These are phyloP conservation scores for Gigaspora rosea DNA, from an alignment of 192 early-diverging fungal genomes.

Conservation along the genomic window DNA sequence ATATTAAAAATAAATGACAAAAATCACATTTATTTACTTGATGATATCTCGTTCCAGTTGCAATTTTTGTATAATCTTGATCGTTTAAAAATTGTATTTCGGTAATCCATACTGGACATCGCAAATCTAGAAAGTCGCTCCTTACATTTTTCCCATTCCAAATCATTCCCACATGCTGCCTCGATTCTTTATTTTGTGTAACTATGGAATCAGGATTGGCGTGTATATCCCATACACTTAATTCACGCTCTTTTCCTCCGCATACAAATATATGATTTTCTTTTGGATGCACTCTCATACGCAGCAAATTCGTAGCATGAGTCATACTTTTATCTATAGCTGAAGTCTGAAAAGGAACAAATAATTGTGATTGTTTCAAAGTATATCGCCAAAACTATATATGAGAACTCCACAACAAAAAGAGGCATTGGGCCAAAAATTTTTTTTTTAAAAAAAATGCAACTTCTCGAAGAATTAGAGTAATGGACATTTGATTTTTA, in stretches of 20 bases:
- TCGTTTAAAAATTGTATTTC: conserved; percentile 73
- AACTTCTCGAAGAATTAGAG: too few species aligned
- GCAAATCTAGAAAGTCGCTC: conserved; percentile 78
- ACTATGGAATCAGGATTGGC: conserved; percentile 5
- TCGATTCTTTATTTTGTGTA: conserved; percentile 33
- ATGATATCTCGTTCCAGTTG: conserved; percentile 68
- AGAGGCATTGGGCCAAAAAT: too few species aligned
- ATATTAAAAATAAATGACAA: too few species aligned
- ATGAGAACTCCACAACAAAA: too few species aligned
- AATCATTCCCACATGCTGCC: conserved; percentile 46
- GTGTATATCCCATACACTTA: conserved; percentile 74
- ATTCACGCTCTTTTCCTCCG: conserved; percentile 85
- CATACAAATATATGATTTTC: conserved; percentile 72
- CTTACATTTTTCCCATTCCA: conserved; percentile 87
- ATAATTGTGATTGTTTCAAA: too few species aligned
- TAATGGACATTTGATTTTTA: too few species aligned
- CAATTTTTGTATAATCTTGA: conserved; percentile 56
- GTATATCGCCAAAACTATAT: too few species aligned
- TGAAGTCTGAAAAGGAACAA: conserved; percentile 1
- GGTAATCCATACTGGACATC: conserved; percentile 87
- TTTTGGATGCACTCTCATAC: conserved; percentile 69
- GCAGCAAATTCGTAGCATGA: conserved; percentile 57
- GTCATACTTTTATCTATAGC: conserved; percentile 35
- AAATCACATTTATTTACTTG: conserved; percentile 43
- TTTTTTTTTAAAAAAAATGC: too few species aligned